Evolutionary conservation across 345 rosid genomes (phyloP), one percentile per base, ranked within the genome.

Genomic region (Brassica carinata): DNA sequence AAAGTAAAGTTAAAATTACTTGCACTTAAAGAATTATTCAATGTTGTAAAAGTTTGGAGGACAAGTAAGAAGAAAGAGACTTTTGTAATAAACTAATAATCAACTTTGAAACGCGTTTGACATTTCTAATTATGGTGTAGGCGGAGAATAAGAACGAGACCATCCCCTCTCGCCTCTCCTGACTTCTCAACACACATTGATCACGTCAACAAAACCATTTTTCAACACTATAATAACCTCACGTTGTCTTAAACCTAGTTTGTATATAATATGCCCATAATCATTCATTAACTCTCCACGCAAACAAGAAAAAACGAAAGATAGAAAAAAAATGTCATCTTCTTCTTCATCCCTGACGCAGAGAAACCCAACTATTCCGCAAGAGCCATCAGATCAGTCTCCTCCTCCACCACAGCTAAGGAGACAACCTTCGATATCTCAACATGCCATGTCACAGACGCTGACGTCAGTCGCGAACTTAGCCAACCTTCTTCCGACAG

Each of bases 401-500:
- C 82, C 82, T 0, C 86, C 83, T 68, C 73, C 48, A 0, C 86
- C 84, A 40, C 14, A 72, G 66, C 81, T 77, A 15, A 38, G 10
- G 43, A 82, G 79, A 40, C 84, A 86, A 4, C 69, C 76, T 1
- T 88, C 92, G 7, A 51, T 81, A 2, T 84, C 98, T 1, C 97
- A 85, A 23, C 67, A 84, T 1, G 96, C 96, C 10, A 71, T 95
- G 72, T 85, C 96, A 18, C 96, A 88, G 74, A 89, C 99, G 45
- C 86, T 96, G 9, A 88, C 91, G 1, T 87, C 86, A 84, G 90
- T 92, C 9, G 97, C 99, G 3, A 90, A 90, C 85, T 86, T 96
- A 9, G 93, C 99, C 5, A 91, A 96, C 80, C 97, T 96, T 76
- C 98, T 96, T 62, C 98, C 99, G 0, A 96, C 99, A 3, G 98